phyloP scores from a whole-genome alignment of 805 yeast species.

The Candida schatavii region DNA sequence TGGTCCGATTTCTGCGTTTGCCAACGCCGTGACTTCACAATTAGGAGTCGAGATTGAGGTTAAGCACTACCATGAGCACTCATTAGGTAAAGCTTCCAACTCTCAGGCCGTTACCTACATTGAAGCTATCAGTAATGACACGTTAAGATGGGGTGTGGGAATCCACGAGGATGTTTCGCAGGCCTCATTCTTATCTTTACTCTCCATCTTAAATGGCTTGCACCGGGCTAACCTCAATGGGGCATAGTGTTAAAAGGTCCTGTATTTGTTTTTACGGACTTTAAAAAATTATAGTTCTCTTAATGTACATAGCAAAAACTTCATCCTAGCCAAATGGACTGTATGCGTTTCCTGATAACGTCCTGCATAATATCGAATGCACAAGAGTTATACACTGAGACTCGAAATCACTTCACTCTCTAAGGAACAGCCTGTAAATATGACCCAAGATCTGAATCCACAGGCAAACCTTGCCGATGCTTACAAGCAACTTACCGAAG shows the following conservation, averaged over 20 bases:
- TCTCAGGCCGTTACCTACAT: constrained; percentile 77
- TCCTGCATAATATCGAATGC: too few relatives aligned
- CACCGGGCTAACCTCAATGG: too few relatives aligned
- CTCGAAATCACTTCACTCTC: too few relatives aligned
- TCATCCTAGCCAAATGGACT: too few relatives aligned
- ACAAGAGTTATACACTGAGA: too few relatives aligned
- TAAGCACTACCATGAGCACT: constrained; percentile 67
- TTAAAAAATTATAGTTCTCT: too few relatives aligned
- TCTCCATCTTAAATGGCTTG: constrained; percentile 60
- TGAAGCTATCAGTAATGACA: constrained; percentile 41
- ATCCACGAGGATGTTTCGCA: constrained; percentile 42
- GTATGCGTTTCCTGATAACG: too few relatives aligned
- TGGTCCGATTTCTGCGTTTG: constrained; percentile 75
- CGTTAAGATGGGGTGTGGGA: constrained; percentile 43
- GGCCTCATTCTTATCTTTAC: constrained; percentile 56
- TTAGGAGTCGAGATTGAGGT: constrained; percentile 58
- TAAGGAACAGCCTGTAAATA: too few relatives aligned
- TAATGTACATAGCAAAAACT: too few relatives aligned
- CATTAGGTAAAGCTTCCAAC: constrained; percentile 67
- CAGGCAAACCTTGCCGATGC: constrained; percentile 48
- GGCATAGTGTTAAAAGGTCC: too few relatives aligned
- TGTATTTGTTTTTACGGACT: too few relatives aligned
- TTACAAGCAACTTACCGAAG: constrained; percentile 60
- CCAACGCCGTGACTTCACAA: constrained; percentile 57
- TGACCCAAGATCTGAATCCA: constrained; percentile 21